Evolutionary conservation across 2,329 filamentous ascomycete species (phyloP).

Genomic region (Metarhizium sp.): DNA sequence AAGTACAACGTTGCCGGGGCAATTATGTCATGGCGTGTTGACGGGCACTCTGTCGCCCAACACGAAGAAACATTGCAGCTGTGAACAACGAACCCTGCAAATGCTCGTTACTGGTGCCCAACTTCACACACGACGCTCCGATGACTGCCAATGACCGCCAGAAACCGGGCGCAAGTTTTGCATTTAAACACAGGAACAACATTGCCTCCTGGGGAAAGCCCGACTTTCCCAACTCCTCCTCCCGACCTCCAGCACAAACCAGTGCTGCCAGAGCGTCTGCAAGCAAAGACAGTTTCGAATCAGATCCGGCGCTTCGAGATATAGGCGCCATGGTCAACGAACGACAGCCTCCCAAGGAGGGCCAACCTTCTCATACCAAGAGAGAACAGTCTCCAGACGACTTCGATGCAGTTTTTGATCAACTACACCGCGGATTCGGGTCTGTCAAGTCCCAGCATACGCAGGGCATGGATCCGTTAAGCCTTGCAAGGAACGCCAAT

Average conservation of each 20-base stretch:
- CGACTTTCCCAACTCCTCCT: conserved; percentile 9
- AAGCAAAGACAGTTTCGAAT: background rate
- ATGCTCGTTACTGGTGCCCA: conserved; percentile 1
- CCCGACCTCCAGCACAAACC: background rate
- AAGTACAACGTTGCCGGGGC: conserved; percentile 16
- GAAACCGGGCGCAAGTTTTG: conserved; percentile 21
- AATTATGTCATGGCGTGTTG: conserved; percentile 17
- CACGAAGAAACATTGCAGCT: conserved; percentile 6
- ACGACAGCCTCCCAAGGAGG: conserved; percentile 27
- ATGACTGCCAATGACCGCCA: conserved; percentile 11
- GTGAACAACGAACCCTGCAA: conserved; percentile 7
- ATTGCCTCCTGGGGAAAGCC: conserved; percentile 15
- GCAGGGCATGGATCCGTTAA: conserved; percentile 3
- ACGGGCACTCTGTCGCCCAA: background rate
- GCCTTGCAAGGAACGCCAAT: background rate
- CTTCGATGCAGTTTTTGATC: conserved; percentile 22
- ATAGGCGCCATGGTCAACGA: conserved; percentile 35
- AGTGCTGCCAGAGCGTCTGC: background rate
- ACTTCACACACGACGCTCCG: conserved; percentile 2
- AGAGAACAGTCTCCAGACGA: conserved; percentile 19
- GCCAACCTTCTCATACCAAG: background rate
- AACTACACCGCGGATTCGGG: conserved; percentile 20
- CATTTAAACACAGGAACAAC: conserved; percentile 22
- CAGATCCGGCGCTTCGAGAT: conserved; percentile 8
- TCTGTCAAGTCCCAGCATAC: conserved; percentile 16